Evolutionary conservation across 2,329 filamentous ascomycete genomes (phyloP).

Genomic region (Fusarium marasasianum): DNA sequence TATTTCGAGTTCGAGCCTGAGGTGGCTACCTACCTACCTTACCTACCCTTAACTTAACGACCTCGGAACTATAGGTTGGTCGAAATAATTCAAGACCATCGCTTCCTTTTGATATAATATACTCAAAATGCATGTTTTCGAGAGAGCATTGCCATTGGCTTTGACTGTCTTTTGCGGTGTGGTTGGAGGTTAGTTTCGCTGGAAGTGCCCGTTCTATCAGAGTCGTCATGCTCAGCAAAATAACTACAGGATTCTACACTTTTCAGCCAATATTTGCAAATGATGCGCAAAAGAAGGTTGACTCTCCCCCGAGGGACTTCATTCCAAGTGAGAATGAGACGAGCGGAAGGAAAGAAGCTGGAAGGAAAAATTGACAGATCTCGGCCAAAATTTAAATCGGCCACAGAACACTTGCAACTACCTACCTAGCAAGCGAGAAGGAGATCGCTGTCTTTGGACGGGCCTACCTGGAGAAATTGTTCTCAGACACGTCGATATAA

Average conservation of each 20-base stretch:
- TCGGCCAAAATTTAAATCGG: background rate
- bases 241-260: slow-evolving; percentile 48
- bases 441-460: background rate
- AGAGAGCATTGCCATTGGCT: slow-evolving; percentile 48
- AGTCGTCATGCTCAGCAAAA: slow-evolving; percentile 4
- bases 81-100: background rate
- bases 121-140: slow-evolving; percentile 47
- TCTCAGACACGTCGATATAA: background rate
- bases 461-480: background rate
- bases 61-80: background rate
- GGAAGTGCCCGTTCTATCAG: background rate
- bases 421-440: background rate
- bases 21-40: background rate
- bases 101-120: background rate
- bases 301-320: slow-evolving; percentile 21
- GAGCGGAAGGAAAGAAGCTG: background rate
- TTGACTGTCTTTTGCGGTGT: slow-evolving; percentile 51
- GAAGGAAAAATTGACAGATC: background rate
- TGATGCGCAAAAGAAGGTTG: slow-evolving; percentile 20
- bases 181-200: slow-evolving; percentile 46
- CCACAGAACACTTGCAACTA: background rate
- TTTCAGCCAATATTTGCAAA: slow-evolving; percentile 49
- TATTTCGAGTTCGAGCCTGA: background rate
- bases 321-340: too few species aligned
- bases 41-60: background rate